Evolutionary conservation across 2,329 filamentous ascomycete species (phyloP), one percentile per base, ranked within the genome.

Genomic region (Hypoxylon sp.): DNA sequence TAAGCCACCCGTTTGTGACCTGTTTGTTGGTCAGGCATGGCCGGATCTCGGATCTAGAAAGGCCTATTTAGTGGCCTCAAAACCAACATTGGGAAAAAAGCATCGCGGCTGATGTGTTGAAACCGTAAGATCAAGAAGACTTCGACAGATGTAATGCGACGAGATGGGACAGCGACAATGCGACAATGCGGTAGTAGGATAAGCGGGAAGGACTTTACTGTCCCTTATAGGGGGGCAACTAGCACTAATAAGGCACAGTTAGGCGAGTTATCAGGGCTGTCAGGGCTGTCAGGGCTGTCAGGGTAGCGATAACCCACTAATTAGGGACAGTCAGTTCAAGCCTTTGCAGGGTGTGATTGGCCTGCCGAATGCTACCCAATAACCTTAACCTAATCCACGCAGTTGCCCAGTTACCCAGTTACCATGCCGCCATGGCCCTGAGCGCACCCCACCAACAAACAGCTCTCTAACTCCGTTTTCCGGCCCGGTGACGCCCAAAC

Each of bases 201-300:
- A 11, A 58, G n/a, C n/a, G n/a, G 3, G 19, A 32, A 17, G 44
- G 29, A 50, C 55, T 58, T 58, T 39, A 21, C 17, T 11, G 10
- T 17, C 5, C 29, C 17, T 47, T 15, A 24, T 21, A 35, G 17
- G 27, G 42, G 31, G 51, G 11, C n/a, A 48, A 24, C 67, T 65
- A 62, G 44, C 48, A 59, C 63, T 37, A 69, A 69, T 60, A 51
- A 68, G 67, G 67, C 39, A 51, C 48, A 65, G 31, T 62, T 72
- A 72, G 60, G 67, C 70, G 70, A 70, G 62, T 52, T 51, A 52
- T 68, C 54, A 39, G 47, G 47, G 27, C 24, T 27, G 24, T 27
- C 24, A 27, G 24, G 24, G 24, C n/a, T n/a, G n/a, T 68, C 54
- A 39, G 47, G 47, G 27, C 24, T 27, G 24, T 27, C 24, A 27